Percentiles rank a stretch among this genome's conserved stretches.
Conservation (phyloP, 192 early-diverging fungal species). For the Backusella parvicylindrica region DNA sequence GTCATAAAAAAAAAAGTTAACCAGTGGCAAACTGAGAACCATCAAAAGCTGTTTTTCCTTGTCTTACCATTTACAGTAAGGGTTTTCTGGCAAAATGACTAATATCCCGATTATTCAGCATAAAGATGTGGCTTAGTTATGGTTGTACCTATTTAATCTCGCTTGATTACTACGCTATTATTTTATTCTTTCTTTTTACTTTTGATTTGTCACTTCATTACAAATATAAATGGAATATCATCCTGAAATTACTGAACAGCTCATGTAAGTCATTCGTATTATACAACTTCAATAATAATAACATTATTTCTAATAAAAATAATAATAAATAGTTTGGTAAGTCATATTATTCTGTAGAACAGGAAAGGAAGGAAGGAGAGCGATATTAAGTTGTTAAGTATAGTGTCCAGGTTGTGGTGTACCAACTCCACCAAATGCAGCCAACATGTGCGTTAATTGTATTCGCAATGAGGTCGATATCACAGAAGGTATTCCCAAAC, state of each 20-base stretch:
- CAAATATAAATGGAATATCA: constrained; percentile 5
- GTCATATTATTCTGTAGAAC: neutral
- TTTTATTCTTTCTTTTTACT: neutral
- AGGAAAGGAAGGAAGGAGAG: neutral
- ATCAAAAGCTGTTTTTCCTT: too few relatives aligned
- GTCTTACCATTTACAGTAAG: too few relatives aligned
- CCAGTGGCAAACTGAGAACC: too few relatives aligned
- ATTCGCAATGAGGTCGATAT: constrained; percentile 97
- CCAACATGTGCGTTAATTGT: constrained; percentile 98
- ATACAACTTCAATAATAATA: neutral
- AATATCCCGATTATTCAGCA: neutral
- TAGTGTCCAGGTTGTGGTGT: constrained; percentile 72
- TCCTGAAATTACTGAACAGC: neutral
- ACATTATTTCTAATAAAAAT: neutral
- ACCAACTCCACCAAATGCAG: constrained; percentile 92
- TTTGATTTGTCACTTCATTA: neutral
- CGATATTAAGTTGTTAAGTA: neutral
- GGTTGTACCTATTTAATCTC: neutral
- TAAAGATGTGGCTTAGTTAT: neutral
- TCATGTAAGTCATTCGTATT: neutral
- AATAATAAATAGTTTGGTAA: constrained; percentile 7
- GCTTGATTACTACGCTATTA: neutral
- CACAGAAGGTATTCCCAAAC: constrained; percentile 98
- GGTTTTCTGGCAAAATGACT: neutral
- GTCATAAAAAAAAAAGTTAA: too few relatives aligned